Base-by-base conservation (phyloP, 805 yeast genomes). In the Pichia cabralensis region DNA sequence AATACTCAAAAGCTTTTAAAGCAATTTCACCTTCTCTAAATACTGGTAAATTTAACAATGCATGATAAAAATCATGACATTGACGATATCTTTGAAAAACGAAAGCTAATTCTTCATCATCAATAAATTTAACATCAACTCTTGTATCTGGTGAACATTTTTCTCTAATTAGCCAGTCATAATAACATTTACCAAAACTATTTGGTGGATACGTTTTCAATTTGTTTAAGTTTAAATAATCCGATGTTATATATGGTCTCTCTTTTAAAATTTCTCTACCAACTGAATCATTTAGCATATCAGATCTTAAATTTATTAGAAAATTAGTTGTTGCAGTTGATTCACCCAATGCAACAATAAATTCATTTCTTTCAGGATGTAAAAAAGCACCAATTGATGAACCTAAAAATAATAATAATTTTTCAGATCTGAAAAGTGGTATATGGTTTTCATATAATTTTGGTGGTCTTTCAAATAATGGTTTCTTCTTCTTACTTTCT, bases 21-120 rank as follows among this genome's bases (percentile, higher is more conserved):
- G 96, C 85, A 34, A 92, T 79, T 53, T 92, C 98, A n/a, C 98
- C 98, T 52, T 92, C 97, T 44, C 92, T 73, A 28, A 82, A 78
- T 30, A 88, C 82, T 0, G 97, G 97, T 33, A 84, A 65, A 12
- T 94, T 89, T 0, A 94, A 80, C 20, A 92, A 67, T 1, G 97
- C 83, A 53, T 92, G 98, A 53, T 86, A 89, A 50, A 92, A 92
- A 52, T 92, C 98, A 51, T 92, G 98, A 52, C 96, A 88, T 54
- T 92, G 97, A 34, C 98, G 71, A 54, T 89, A 92, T 47, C 98
- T 64, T 55, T 85, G 94, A 64, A 77, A 85, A n/a, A 89, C 80
- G 52, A 80, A 92, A 1, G 96, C 96, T 45, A 84, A 71, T 49
- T 85, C 94, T 28, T 83, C 88, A 52, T 92, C 86, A 43, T 83